Evolutionary conservation across 176 grass and related monocot species (phyloP), one percentile per base, ranked within the genome.

Genomic region (Oryza coarctata): DNA sequence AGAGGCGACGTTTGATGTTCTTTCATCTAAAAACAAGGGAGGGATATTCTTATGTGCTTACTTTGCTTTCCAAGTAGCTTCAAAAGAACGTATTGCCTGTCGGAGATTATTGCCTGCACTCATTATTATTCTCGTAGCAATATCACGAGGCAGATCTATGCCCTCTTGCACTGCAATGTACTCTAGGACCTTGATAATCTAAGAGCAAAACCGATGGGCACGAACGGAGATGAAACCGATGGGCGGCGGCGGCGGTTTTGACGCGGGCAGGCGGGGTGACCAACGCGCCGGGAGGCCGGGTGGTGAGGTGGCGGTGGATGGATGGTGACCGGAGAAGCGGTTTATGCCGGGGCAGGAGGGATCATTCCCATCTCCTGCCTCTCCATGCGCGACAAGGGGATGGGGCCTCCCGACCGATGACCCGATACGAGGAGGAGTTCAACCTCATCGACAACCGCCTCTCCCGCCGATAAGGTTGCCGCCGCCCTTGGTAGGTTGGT

Each of bases 71-170:
- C 88, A 94, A 1, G 86, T 88, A 71, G 92, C 88, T 86, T 94
- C 92, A 66, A 91, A 94, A 64, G 92, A 91, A 73, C 86, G 92
- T 81, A 94, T 91, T 91, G 92, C 80, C 52, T 94, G 92, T 71
- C 80, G 71, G 70, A 91, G 92, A 82, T 94, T 94, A 74, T 87
- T 73, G 49, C 70, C 86, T 65, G 92, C 78, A 3, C 78, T 81
- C 1, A 67, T 52, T 75, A 80, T 84, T 70, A 94, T 88, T 67
- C 83, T 91, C 69, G 62, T 91, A 13, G 88, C 83, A 43, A 94
- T 57, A 84, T 83, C 75, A 32, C 47, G 15, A 77, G 88, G 73
- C 66, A 94, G 84, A 80, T 91, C 79, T 78, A 94, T 91, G 61
- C 20, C 30, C 70, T 94, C 92, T 81, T 88, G 75, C 3, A 25